Evolutionary conservation across 2,329 filamentous ascomycete species (phyloP).

Genomic region (Colletotrichum sp.): DNA sequence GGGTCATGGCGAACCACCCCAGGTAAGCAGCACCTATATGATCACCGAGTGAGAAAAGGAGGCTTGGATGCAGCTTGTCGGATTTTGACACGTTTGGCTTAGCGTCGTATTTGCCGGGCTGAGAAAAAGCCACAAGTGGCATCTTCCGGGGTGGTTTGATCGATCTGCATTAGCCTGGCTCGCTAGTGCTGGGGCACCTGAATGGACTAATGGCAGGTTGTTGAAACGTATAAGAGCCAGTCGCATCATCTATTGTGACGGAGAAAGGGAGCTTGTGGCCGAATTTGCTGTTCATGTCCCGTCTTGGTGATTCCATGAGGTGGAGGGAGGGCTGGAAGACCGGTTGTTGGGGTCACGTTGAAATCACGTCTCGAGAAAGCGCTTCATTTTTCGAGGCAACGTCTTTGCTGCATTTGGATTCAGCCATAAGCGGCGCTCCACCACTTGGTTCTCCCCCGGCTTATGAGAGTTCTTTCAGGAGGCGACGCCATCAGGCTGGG

Average conservation of each 20-base stretch:
- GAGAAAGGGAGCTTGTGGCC: neutral
- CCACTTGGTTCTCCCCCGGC: neutral
- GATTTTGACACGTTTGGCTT: conserved; percentile 12
- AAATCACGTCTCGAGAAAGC: neutral
- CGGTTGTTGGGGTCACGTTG: neutral
- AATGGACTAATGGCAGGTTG: neutral
- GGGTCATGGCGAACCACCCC: neutral
- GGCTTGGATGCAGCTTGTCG: conserved; percentile 12
- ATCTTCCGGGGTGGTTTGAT: conserved; percentile 7
- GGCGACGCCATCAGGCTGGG: neutral
- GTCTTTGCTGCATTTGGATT: neutral
- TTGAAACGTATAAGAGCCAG: neutral
- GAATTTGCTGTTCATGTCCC: neutral
- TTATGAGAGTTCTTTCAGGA: neutral
- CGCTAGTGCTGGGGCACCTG: conserved; percentile 1
- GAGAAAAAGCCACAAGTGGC: conserved; percentile 12
- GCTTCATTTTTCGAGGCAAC: neutral
- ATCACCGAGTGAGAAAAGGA: neutral
- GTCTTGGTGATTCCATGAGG: neutral
- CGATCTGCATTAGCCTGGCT: conserved; percentile 13
- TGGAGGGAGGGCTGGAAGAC: neutral
- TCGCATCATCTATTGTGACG: neutral
- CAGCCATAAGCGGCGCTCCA: neutral
- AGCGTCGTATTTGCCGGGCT: conserved; percentile 4
- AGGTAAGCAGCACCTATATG: neutral